These are phyloP conservation scores for Sporothrix luriei DNA, from an alignment of 2,329 filamentous ascomycete species.

Conservation along the genomic window DNA sequence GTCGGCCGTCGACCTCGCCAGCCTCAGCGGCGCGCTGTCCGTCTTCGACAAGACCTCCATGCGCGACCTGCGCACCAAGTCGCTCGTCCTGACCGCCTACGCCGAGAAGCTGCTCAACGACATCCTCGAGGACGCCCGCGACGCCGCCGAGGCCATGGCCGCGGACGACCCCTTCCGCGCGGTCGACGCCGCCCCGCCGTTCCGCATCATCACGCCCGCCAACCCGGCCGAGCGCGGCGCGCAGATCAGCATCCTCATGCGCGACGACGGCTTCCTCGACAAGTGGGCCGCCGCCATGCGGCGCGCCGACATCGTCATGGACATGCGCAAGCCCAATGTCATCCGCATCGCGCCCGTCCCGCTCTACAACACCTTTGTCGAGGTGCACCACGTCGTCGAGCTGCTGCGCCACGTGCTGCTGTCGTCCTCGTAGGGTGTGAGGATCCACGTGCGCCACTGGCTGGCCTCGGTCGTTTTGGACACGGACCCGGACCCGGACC, in stretches of 20 bases:
- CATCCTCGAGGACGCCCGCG: slow-evolving; percentile 43
- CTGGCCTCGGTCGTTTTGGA: too few relatives aligned
- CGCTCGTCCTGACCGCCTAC: slow-evolving; percentile 73
- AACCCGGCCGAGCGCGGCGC: slow-evolving; percentile 71
- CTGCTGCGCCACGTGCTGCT: slow-evolving; percentile 25
- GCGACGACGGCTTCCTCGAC: slow-evolving; percentile 61
- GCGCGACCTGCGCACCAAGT: slow-evolving; percentile 68
- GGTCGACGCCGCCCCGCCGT: slow-evolving; percentile 46
- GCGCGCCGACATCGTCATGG: slow-evolving; percentile 71
- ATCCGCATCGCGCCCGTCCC: slow-evolving; percentile 82
- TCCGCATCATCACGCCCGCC: slow-evolving; percentile 69
- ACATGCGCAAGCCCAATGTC: slow-evolving; percentile 84
- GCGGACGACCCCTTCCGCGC: neutral
- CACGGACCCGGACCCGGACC: too few relatives aligned
- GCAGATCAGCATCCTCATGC: slow-evolving; percentile 74
- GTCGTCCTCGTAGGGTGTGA: neutral
- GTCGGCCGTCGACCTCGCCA: slow-evolving; percentile 74
- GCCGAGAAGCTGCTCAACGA: slow-evolving; percentile 66
- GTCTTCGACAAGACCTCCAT: slow-evolving; percentile 75
- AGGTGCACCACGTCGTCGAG: slow-evolving; percentile 53
- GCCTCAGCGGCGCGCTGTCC: slow-evolving; percentile 71
- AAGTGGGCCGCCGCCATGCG: slow-evolving; percentile 64
- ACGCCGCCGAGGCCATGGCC: neutral
- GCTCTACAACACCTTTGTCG: slow-evolving; percentile 77
- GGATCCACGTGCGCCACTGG: neutral